Evolutionary conservation across 768 basidiomycete species (phyloP).

Genomic region (Xerocomellus amylosporus): DNA sequence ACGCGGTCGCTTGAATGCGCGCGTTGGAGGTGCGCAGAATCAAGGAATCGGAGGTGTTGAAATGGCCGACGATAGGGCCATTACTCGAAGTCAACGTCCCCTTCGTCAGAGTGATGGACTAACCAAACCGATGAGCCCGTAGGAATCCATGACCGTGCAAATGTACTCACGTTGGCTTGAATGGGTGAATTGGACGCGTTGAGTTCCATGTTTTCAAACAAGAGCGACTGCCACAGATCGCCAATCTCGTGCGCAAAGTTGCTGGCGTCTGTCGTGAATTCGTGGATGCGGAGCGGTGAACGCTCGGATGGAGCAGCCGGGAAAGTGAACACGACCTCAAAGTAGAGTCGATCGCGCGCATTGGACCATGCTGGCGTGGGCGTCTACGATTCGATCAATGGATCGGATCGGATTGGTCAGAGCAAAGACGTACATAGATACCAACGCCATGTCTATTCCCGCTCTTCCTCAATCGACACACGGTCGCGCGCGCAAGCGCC

Average conservation of each 20-base stretch:
- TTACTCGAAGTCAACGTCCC: slow-evolving; percentile 32
- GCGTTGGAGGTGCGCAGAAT: slow-evolving; percentile 36
- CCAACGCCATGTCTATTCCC: slow-evolving; percentile 35
- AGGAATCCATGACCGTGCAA: background rate
- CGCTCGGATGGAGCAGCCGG: slow-evolving; percentile 18
- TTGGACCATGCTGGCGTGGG: slow-evolving; percentile 1
- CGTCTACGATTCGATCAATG: slow-evolving; percentile 11
- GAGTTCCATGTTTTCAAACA: slow-evolving; percentile 28
- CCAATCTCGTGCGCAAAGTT: slow-evolving; percentile 31
- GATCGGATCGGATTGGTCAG: background rate
- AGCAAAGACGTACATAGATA: slow-evolving; percentile 29
- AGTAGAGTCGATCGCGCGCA: slow-evolving; percentile 18
- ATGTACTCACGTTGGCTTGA: slow-evolving; percentile 25
- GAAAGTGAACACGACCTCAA: slow-evolving; percentile 30
- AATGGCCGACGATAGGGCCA: slow-evolving; percentile 36
- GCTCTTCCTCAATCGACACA: slow-evolving; percentile 31
- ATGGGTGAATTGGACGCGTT: slow-evolving; percentile 28
- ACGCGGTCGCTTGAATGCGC: slow-evolving; percentile 28
- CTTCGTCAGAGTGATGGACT: slow-evolving; percentile 33
- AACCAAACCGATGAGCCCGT: background rate
- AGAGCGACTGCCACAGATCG: slow-evolving; percentile 27
- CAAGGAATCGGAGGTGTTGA: slow-evolving; percentile 30
- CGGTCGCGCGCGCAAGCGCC: slow-evolving; percentile 27
- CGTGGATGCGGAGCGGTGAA: slow-evolving; percentile 23
- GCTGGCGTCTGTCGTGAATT: slow-evolving; percentile 28